Conservation (phyloP, 192 early-diverging fungal genomes). For the Backusella westeae region DNA sequence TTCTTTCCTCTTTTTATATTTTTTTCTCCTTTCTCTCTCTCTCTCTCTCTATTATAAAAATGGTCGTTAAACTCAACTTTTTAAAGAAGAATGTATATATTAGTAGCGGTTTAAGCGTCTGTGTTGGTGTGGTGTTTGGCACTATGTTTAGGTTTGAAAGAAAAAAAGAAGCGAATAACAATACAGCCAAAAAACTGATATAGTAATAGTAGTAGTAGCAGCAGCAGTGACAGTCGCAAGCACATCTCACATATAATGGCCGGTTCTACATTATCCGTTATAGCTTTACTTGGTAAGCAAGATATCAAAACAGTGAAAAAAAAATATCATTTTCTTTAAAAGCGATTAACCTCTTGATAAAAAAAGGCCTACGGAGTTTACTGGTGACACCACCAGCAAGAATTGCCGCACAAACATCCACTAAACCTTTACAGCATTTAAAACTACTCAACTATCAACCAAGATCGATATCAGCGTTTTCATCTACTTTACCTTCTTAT, state of each 20-base stretch:
- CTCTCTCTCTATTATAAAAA: background rate
- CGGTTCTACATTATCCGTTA: slow-evolving; percentile 7
- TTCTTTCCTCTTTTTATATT: background rate
- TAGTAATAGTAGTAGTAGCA: background rate
- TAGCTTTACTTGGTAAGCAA: slow-evolving; percentile 2
- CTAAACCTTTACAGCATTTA: slow-evolving; percentile 6
- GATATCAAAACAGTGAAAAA: background rate
- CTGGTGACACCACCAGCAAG: background rate
- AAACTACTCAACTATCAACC: slow-evolving; percentile 1
- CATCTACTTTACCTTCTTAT: background rate
- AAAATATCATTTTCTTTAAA: no score
- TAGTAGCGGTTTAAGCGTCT: background rate
- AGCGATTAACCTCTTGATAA: background rate
- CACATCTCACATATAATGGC: background rate
- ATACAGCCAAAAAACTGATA: background rate
- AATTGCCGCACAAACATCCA: background rate
- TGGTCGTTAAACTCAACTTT: background rate
- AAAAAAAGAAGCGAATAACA: background rate
- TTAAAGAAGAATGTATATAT: background rate
- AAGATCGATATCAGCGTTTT: slow-evolving; percentile 1
- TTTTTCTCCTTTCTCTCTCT: background rate
- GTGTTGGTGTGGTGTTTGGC: slow-evolving; percentile 15
- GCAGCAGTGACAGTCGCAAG: background rate
- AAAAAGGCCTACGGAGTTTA: slow-evolving; percentile 11
- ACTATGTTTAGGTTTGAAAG: background rate